Conservation (phyloP, 2,329 filamentous ascomycete genomes). For the Aspergillus hiratsukae region DNA sequence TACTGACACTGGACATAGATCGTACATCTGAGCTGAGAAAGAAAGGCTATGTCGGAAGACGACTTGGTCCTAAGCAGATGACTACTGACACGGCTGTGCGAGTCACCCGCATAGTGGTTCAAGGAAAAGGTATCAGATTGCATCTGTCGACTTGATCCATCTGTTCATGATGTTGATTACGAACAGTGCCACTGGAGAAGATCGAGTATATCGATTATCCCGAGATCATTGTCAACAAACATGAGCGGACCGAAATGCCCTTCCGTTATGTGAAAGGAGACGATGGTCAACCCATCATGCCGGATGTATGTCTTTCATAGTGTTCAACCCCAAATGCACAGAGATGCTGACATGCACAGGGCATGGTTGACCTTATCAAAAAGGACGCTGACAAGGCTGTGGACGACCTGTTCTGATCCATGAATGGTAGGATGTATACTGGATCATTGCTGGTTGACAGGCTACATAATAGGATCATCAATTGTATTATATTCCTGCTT, state of each 20-base stretch:
- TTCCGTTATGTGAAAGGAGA: slow-evolving; percentile 85
- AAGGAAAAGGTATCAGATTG: slow-evolving; percentile 62
- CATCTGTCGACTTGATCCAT: neutral
- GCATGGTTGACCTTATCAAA: slow-evolving; percentile 90
- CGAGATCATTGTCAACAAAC: slow-evolving; percentile 81
- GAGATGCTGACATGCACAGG: slow-evolving; percentile 49
- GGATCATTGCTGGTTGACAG: neutral
- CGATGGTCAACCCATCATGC: slow-evolving; percentile 82
- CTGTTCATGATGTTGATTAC: slow-evolving; percentile 5
- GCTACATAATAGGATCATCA: neutral
- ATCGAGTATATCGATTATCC: slow-evolving; percentile 84
- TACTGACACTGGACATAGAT: slow-evolving; percentile 51
- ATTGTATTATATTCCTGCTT: neutral
- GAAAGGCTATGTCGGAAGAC: slow-evolving; percentile 83
- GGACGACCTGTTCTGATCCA: slow-evolving; percentile 67
- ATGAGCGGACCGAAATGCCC: slow-evolving; percentile 95
- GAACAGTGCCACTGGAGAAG: slow-evolving; percentile 66
- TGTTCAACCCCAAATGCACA: slow-evolving; percentile 10
- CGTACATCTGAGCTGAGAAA: slow-evolving; percentile 91
- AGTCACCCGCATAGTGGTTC: slow-evolving; percentile 83
- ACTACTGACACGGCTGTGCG: slow-evolving; percentile 96
- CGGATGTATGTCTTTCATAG: slow-evolving; percentile 61
- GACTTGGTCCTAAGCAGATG: slow-evolving; percentile 92
- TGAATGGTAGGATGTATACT: neutral
- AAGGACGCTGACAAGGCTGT: slow-evolving; percentile 92